Evolutionary conservation across 495 filamentous ascomycete species (phyloP).

Genomic region (Rostrohypoxylon terebratum): DNA sequence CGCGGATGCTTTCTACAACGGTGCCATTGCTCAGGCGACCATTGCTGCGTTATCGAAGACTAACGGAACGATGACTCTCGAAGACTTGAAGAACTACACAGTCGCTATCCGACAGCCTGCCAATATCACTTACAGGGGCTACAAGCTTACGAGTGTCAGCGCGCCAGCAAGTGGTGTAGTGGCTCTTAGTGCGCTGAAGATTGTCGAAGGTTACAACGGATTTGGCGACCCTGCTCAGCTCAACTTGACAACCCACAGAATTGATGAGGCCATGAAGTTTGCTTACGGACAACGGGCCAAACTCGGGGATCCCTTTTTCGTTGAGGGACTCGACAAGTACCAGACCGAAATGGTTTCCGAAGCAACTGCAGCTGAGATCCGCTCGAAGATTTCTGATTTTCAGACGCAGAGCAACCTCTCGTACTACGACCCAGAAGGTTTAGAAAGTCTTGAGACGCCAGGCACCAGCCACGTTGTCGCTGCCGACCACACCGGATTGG

Average conservation of each 20-base stretch:
- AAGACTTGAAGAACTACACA: slow-evolving; percentile 76
- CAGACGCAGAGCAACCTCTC: slow-evolving; percentile 69
- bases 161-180: slow-evolving; percentile 77
- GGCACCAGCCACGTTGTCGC: slow-evolving; percentile 77
- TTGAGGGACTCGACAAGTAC: slow-evolving; percentile 70
- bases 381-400: slow-evolving; percentile 73
- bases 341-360: slow-evolving; percentile 72
- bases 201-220: slow-evolving; percentile 71
- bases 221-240: slow-evolving; percentile 65
- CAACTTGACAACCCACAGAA: slow-evolving; percentile 76
- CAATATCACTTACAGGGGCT: slow-evolving; percentile 74
- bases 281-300: slow-evolving; percentile 74
- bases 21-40: slow-evolving; percentile 74
- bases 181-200: slow-evolving; percentile 74
- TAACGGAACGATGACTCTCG: slow-evolving; percentile 82
- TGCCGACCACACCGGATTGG: slow-evolving; percentile 71
- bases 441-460: slow-evolving; percentile 72
- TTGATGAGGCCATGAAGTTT: slow-evolving; percentile 85
- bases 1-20: slow-evolving; percentile 77
- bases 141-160: slow-evolving; percentile 71
- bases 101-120: slow-evolving; percentile 69
- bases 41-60: slow-evolving; percentile 68
- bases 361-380: slow-evolving; percentile 66
- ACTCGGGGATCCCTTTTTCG: slow-evolving; percentile 80
- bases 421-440: slow-evolving; percentile 71